A percentile compares a stretch with the other conserved stretches of the same genome.
Conservation (phyloP, 441 rosid species). For the Croton setiger region DNA sequence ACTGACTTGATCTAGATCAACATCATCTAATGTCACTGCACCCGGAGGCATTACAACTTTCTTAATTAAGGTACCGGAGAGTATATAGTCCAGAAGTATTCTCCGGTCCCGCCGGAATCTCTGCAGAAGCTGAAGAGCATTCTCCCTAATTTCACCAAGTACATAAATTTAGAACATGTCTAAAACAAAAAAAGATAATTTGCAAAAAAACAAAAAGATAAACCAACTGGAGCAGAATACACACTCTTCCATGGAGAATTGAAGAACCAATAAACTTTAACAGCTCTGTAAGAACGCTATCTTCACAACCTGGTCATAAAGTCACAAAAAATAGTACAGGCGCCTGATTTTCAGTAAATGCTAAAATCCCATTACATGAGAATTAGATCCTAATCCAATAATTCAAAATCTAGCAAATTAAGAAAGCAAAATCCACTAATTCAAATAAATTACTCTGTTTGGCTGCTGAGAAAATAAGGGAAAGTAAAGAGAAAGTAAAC, state of each 20-base stretch:
- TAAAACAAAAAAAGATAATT: neutral
- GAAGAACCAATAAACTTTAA: conserved; percentile 6
- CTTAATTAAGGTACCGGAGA: conserved; percentile 83
- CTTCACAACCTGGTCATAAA: conserved; percentile 23
- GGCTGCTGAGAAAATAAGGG: neutral
- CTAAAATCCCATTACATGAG: neutral
- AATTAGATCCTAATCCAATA: conserved; percentile 16
- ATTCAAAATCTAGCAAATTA: conserved; percentile 8
- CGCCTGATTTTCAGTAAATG: neutral
- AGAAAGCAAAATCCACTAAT: neutral
- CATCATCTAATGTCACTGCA: conserved; percentile 92
- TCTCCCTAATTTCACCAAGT: conserved; percentile 48
- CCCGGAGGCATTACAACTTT: conserved; percentile 99
- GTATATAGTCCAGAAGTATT: conserved; percentile 72
- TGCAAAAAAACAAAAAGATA: conserved; percentile 1
- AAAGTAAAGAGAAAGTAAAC: neutral
- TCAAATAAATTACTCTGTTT: neutral
- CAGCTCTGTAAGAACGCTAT: conserved; percentile 13
- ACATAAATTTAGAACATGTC: neutral
- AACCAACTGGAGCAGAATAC: conserved; percentile 16
- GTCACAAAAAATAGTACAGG: neutral
- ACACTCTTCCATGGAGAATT: conserved; percentile 51
- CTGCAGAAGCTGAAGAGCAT: conserved; percentile 68
- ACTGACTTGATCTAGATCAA: conserved; percentile 98
- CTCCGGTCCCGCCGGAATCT: conserved; percentile 86